Base-by-base conservation (phyloP, 257 asterid genomes). In the Buddleja alternifolia region DNA sequence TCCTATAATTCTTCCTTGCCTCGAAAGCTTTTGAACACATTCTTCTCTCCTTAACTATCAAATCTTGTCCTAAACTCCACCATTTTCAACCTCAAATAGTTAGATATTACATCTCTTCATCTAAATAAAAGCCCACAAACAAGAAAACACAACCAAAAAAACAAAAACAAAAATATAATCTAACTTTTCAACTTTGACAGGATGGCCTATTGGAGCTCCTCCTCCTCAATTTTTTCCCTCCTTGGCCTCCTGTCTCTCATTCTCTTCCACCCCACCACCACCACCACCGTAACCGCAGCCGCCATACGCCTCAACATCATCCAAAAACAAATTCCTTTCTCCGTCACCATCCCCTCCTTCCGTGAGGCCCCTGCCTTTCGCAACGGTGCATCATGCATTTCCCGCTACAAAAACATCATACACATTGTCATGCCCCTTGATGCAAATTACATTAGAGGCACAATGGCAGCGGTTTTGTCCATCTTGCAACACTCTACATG, bases 381-480 rank as follows among this genome's bases (percentile, higher is more conserved):
- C 60, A 92, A 92, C 23, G 91, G 93, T 25, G 60, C 73, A 20
- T 24, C 80, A n/a, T 89, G 97, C 73, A 67, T 57, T 44, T 55
- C 85, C 0, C 20, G 29, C 2, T 47, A 57, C 0, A 32, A 59
- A 1, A 69, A 78, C 69, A 40, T 12, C 11, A 88, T 88, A 56
- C 96, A 88, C 63, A 63, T 86, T 8, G 93, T 79, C 21, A 90
- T 88, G 97, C 97, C 97, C 6, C 83, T 90, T 4, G 97, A 90
- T 61, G 72, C 75, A 0, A 90, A 90, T 72, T 90, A 90, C 68
- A 86, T 90, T 1, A 80, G 96, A 3, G 97, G 97, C 7, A 86
- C 97, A 0, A 83, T 90, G 71, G 96, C 96, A 0, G 97, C 97
- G 0, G 83, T 88, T 4, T 16, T 90, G 25, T 90, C 97, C 7